Percentiles rank a stretch among this genome's conserved stretches.
phyloP scores from a whole-genome alignment of 2,329 filamentous ascomycete genomes.

The Colletotrichum cuscutae region DNA sequence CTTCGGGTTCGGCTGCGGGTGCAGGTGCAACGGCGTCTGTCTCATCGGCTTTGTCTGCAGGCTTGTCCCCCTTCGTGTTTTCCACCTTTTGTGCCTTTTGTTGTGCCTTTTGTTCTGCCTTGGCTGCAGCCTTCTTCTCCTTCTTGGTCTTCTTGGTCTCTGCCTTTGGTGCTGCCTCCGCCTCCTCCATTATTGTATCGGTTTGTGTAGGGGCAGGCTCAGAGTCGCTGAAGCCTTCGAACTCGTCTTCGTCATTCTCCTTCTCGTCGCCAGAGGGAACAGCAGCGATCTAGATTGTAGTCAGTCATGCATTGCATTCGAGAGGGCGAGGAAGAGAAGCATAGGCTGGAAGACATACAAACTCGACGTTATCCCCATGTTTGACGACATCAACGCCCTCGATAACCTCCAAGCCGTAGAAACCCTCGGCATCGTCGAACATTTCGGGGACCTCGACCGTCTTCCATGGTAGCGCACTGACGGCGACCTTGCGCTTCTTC shows the following conservation, averaged over 20 bases:
- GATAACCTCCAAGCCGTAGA: constrained; percentile 91
- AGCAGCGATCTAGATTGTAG: background rate
- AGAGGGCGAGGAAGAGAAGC: background rate
- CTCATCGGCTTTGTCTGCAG: background rate
- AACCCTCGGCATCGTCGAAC: constrained; percentile 90
- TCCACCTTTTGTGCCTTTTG: background rate
- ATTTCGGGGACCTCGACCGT: constrained; percentile 76
- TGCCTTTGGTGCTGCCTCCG: constrained; percentile 40
- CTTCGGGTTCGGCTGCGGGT: constrained; percentile 34
- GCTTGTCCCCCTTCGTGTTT: constrained; percentile 37
- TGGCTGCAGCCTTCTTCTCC: constrained; percentile 38
- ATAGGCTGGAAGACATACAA: constrained; percentile 51
- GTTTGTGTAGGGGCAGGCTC: constrained; percentile 40
- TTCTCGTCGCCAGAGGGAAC: constrained; percentile 28
- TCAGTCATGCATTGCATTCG: background rate
- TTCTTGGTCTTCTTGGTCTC: constrained; percentile 42
- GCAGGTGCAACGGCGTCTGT: background rate
- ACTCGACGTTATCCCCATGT: constrained; percentile 67
- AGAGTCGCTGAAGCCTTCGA: constrained; percentile 72
- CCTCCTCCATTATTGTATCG: constrained; percentile 42
- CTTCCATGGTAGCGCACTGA: constrained; percentile 66
- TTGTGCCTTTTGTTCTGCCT: constrained; percentile 44
- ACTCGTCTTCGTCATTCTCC: constrained; percentile 62
- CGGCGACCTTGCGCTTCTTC: constrained; percentile 53
- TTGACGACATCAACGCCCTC: constrained; percentile 89